phyloP scores from a whole-genome alignment of 73 alveolate species.

The Stentor coeruleus region DNA sequence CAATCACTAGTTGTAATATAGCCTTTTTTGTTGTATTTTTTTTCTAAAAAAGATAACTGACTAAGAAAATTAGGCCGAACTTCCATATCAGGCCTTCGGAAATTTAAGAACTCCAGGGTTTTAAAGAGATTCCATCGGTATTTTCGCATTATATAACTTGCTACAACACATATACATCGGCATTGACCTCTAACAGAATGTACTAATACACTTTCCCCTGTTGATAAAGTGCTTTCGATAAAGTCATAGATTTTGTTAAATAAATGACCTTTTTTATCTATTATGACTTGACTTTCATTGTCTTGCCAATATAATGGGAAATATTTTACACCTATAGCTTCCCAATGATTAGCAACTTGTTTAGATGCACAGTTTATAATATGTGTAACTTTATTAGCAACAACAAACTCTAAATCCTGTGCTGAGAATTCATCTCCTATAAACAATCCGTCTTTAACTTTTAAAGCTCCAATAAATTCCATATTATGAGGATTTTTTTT shows the following conservation, averaged over 20 bases:
- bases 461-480: constrained; percentile 81
- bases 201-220: constrained; percentile 95
- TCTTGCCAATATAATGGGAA: constrained; percentile 91
- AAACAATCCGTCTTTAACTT: constrained; percentile 78
- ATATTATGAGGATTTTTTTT: too few species aligned
- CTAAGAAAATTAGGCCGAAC: constrained; percentile 63
- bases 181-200: constrained; percentile 97
- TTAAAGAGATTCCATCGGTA: constrained; percentile 78
- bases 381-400: constrained; percentile 94
- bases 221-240: constrained; percentile 87
- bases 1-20: constrained; percentile 62
- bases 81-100: constrained; percentile 81
- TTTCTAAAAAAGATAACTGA: constrained; percentile 74
- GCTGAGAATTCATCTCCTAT: constrained; percentile 87
- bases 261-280: constrained; percentile 88
- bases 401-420: constrained; percentile 88
- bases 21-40: constrained; percentile 51
- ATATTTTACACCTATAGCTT: constrained; percentile 88
- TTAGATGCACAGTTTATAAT: constrained; percentile 93
- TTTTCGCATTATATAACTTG: constrained; percentile 90
- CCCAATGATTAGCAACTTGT: constrained; percentile 89
- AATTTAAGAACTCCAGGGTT: constrained; percentile 74
- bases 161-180: constrained; percentile 90
- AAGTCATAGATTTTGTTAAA: constrained; percentile 85
- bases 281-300: constrained; percentile 71